These are phyloP conservation scores for Rosa rugosa DNA, from an alignment of 306 rosid genomes.

Conservation along the genomic window DNA sequence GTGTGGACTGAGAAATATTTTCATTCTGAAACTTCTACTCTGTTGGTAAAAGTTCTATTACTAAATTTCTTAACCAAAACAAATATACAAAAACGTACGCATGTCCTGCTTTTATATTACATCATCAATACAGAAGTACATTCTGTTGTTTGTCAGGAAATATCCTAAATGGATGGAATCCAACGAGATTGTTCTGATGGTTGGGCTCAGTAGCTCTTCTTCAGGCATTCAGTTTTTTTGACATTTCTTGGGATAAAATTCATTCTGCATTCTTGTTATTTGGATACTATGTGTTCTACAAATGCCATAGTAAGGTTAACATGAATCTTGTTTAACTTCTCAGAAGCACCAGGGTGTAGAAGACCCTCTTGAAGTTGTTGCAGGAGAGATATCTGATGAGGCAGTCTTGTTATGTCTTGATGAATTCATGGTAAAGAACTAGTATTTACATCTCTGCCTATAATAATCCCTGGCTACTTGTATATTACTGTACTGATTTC, in stretches of 20 bases:
- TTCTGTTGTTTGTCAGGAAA: not conserved
- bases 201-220: constrained; percentile 3
- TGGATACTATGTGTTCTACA: not conserved
- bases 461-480: constrained; percentile 15
- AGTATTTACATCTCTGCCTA: constrained; percentile 1
- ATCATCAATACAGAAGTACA: not conserved
- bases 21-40: not conserved
- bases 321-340: constrained; percentile 31
- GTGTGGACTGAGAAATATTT: not conserved
- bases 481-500: constrained; percentile 24
- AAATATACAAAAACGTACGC: not conserved
- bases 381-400: constrained; percentile 84
- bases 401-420: constrained; percentile 89
- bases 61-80: not conserved
- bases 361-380: constrained; percentile 94
- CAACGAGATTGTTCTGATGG: not conserved
- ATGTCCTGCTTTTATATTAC: not conserved
- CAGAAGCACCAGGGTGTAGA: constrained; percentile 91
- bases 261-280: not conserved
- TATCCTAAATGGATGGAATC: not conserved
- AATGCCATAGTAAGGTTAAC: constrained; percentile 4
- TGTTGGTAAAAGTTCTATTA: not conserved
- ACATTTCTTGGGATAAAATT: constrained; percentile 9
- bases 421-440: constrained; percentile 79
- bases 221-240: not conserved